phyloP scores from a whole-genome alignment of 805 yeast genomes.

The Candida awuae region DNA sequence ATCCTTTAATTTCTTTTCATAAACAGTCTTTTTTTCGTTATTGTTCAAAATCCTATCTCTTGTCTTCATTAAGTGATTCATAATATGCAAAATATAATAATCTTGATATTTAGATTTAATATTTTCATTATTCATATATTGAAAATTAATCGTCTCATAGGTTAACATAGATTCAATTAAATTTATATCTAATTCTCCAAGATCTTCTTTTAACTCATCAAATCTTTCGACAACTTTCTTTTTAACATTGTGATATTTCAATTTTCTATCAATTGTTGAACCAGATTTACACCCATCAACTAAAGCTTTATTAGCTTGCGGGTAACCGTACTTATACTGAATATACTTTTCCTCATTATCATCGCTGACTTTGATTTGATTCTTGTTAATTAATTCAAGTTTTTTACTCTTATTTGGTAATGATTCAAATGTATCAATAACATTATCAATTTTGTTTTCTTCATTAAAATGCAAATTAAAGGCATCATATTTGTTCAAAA shows the following conservation, averaged over 20 bases:
- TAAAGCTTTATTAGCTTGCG: conserved; percentile 4
- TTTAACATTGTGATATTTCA: conserved; percentile 37
- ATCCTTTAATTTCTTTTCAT: conserved; percentile 31
- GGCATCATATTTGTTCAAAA: conserved; percentile 43
- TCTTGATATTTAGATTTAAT: conserved; percentile 39
- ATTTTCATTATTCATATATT: conserved; percentile 38
- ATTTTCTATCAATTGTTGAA: conserved; percentile 10
- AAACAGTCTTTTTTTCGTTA: conserved; percentile 46
- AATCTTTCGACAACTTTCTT: conserved; percentile 35
- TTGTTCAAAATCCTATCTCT: conserved; percentile 79
- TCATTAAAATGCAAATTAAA: conserved; percentile 69
- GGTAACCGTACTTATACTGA: conserved; percentile 27
- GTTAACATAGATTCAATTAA: conserved; percentile 59
- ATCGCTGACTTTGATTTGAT: conserved; percentile 16
- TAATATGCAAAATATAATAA: conserved; percentile 58
- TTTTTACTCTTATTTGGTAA: conserved; percentile 1
- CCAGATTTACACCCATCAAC: conserved; percentile 4
- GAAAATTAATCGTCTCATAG: conserved; percentile 64
- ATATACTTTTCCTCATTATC: conserved; percentile 23
- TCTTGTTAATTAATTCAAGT: conserved; percentile 11
- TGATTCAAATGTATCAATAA: conserved; percentile 27
- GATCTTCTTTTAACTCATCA: conserved; percentile 24
- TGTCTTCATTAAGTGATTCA: conserved; percentile 82
- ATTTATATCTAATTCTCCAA: conserved; percentile 37
- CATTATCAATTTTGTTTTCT: conserved; percentile 32